Percentiles rank a stretch among this genome's conserved stretches.
Evolutionary conservation across 495 filamentous ascomycete genomes (phyloP).

Genomic region (Talaromyces liani): DNA sequence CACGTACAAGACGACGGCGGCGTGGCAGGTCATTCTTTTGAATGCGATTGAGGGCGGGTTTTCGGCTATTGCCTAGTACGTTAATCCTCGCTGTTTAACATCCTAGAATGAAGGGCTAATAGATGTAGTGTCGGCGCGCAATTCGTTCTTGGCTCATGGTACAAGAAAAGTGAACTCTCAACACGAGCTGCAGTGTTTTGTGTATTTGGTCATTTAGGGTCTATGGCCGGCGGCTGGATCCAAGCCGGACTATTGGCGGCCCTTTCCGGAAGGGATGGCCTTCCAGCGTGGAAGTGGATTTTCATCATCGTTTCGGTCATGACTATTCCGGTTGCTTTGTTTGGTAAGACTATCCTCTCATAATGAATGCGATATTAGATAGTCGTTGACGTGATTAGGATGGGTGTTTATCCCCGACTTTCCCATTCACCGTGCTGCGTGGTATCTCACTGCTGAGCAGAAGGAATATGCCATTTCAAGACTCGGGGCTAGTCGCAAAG

Average conservation of each 20-base stretch:
- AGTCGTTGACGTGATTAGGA: conserved; percentile 10
- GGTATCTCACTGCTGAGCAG: conserved; percentile 26
- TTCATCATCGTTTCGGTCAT: conserved; percentile 66
- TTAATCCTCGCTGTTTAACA: not conserved
- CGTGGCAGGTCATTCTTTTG: conserved; percentile 28
- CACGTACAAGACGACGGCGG: conserved; percentile 25
- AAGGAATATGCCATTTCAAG: conserved; percentile 23
- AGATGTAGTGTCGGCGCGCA: conserved; percentile 49
- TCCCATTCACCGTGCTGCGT: conserved; percentile 22
- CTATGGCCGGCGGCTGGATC: conserved; percentile 43
- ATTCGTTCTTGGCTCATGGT: conserved; percentile 40
- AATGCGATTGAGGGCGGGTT: conserved; percentile 30
- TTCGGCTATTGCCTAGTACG: conserved; percentile 29
- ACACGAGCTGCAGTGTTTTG: conserved; percentile 38
- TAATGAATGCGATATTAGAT: not conserved
- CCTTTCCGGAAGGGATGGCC: conserved; percentile 39
- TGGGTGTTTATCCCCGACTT: conserved; percentile 31
- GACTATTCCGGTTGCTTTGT: conserved; percentile 45
- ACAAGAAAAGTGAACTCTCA: conserved; percentile 42
- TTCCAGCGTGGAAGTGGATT: conserved; percentile 74
- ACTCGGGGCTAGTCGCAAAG: conserved; percentile 16
- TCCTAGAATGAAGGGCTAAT: not conserved
- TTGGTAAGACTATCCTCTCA: conserved; percentile 36
- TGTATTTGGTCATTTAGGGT: conserved; percentile 32
- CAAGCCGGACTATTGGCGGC: conserved; percentile 23